Evolutionary conservation across 345 rosid genomes (phyloP).

Genomic region (Euphorbia peplus): DNA sequence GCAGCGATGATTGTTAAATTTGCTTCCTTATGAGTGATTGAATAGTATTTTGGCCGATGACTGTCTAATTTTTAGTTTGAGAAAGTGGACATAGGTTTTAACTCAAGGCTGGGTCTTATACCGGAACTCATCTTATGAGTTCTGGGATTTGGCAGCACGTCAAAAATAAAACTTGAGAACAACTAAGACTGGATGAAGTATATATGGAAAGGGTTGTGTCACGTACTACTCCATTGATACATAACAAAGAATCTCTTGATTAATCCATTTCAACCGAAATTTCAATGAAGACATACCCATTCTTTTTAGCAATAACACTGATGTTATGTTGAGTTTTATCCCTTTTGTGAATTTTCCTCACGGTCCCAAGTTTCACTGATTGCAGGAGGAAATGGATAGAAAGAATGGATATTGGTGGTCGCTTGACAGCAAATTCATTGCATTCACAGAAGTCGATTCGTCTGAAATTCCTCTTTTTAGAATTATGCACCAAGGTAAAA

Average conservation of each 20-base stretch:
- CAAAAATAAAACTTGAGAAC: not conserved
- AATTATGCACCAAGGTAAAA: slow-evolving; percentile 96
- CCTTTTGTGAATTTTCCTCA: not conserved
- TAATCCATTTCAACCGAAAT: not conserved
- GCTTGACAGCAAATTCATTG: slow-evolving; percentile 75
- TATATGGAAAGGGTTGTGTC: not conserved
- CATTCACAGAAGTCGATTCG: slow-evolving; percentile 79
- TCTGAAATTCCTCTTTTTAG: slow-evolving; percentile 70
- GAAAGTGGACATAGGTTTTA: not conserved
- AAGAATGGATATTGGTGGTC: slow-evolving; percentile 99
- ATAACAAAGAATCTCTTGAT: too few species aligned
- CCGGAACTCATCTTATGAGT: not conserved
- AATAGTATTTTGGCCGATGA: not conserved
- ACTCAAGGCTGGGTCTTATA: not conserved
- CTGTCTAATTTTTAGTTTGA: not conserved
- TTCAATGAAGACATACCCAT: not conserved
- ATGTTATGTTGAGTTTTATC: not conserved
- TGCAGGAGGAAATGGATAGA: slow-evolving; percentile 97
- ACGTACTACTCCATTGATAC: too few species aligned
- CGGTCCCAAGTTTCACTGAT: slow-evolving; percentile 13
- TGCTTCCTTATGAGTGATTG: not conserved
- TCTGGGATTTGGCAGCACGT: not conserved
- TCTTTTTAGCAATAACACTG: not conserved
- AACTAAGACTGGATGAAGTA: not conserved
- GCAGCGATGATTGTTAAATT: not conserved